A percentile compares a stretch with the other conserved stretches of the same genome.
phyloP scores from a whole-genome alignment of 805 yeast species.

The Candida stauntonica region DNA sequence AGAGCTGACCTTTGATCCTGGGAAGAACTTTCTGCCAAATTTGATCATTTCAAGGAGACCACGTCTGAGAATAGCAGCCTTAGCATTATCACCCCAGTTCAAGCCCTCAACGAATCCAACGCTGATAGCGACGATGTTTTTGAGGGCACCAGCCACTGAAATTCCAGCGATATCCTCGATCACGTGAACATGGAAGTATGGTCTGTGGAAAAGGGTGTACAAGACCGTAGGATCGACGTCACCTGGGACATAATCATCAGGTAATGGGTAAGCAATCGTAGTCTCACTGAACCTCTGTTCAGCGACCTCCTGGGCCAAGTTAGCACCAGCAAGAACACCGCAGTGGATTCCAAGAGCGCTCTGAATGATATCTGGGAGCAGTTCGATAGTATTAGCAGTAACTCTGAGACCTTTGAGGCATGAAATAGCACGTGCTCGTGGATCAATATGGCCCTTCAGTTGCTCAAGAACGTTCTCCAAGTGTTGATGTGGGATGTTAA shows the following conservation, averaged over 20 bases:
- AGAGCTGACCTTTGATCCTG: conserved; percentile 66
- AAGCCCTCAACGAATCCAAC: conserved; percentile 96
- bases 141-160: conserved; percentile 91
- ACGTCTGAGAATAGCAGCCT: conserved; percentile 92
- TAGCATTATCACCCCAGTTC: conserved; percentile 98
- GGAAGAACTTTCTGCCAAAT: conserved; percentile 78
- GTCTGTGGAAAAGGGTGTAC: conserved; percentile 86
- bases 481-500: conserved; percentile 96
- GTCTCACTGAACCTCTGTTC: conserved; percentile 93
- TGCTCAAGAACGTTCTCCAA: conserved; percentile 67
- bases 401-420: conserved; percentile 94
- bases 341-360: conserved; percentile 78
- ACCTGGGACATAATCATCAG: conserved; percentile 61
- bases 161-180: conserved; percentile 91
- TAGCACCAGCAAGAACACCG: conserved; percentile 95
- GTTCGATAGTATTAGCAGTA: conserved; percentile 69
- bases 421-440: conserved; percentile 77
- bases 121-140: conserved; percentile 89
- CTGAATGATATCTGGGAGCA: conserved; percentile 69
- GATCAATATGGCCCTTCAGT: conserved; percentile 66
- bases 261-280: conserved; percentile 83
- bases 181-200: conserved; percentile 92
- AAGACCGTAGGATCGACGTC: conserved; percentile 71
- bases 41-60: conserved; percentile 84
- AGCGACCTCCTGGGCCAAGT: conserved; percentile 94